Evolutionary conservation across 2,329 filamentous ascomycete species (phyloP).

Genomic region (Fusarium agapanthi): DNA sequence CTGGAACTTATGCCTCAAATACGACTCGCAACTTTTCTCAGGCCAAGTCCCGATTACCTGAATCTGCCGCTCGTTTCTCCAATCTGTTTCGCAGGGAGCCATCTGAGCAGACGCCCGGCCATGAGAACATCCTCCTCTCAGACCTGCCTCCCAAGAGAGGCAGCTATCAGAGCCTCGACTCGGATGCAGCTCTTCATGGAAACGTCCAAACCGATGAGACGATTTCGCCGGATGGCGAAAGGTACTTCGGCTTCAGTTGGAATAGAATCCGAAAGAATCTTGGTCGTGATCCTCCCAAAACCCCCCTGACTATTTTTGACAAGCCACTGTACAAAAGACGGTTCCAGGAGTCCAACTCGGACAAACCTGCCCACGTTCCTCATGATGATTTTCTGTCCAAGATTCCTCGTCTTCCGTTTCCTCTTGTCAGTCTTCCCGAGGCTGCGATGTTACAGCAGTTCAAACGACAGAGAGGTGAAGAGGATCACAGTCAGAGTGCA

Average conservation of each 20-base stretch:
- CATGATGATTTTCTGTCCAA: constrained; percentile 37
- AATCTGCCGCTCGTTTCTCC: constrained; percentile 40
- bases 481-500: constrained; percentile 48
- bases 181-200: constrained; percentile 25
- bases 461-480: constrained; percentile 47
- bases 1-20: constrained; percentile 33
- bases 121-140: constrained; percentile 23
- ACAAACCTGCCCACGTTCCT: constrained; percentile 24
- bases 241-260: constrained; percentile 41
- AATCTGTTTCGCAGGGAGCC: constrained; percentile 38
- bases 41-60: constrained; percentile 33
- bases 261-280: constrained; percentile 39
- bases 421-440: constrained; percentile 50
- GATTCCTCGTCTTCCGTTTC: constrained; percentile 47
- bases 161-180: constrained; percentile 47
- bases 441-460: constrained; percentile 48
- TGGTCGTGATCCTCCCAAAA: constrained; percentile 36
- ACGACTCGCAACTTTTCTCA: constrained; percentile 33
- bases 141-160: constrained; percentile 38
- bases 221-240: not conserved
- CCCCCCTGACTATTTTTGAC: constrained; percentile 35
- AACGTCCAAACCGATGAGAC: not conserved
- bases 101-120: not conserved
- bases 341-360: constrained; percentile 13
- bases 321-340: constrained; percentile 35